A percentile compares a stretch with the other conserved stretches of the same genome.
Conservation (phyloP, 176 grass and related monocot genomes). For the Secale cereale region DNA sequence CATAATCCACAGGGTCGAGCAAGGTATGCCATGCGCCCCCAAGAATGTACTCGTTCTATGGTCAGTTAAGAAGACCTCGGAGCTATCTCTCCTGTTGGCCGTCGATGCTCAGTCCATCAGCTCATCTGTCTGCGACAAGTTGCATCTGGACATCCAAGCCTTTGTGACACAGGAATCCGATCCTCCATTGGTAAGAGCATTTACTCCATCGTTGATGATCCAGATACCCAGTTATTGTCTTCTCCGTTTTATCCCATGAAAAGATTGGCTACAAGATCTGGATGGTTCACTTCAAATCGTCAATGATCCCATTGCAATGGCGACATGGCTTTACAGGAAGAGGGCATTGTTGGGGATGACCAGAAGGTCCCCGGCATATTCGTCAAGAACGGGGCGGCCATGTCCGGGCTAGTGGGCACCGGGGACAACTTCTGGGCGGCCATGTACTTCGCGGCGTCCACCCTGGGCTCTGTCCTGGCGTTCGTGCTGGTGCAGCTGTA, state of each 20-base stretch:
- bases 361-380: conserved; percentile 48
- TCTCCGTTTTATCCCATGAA: not conserved
- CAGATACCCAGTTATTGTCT: not conserved
- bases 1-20: conserved; percentile 69
- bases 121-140: conserved; percentile 46
- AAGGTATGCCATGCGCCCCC: conserved; percentile 63
- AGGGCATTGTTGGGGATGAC: conserved; percentile 47
- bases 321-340: conserved; percentile 51
- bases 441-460: conserved; percentile 70
- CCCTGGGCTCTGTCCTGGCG: conserved; percentile 61
- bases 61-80: conserved; percentile 86
- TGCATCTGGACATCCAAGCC: conserved; percentile 78
- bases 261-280: conserved; percentile 1
- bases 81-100: conserved; percentile 78
- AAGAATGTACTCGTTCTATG: conserved; percentile 85
- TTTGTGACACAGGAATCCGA: conserved; percentile 81
- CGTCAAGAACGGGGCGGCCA: conserved; percentile 55
- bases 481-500: conserved; percentile 63
- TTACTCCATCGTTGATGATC: not conserved
- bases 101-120: conserved; percentile 60
- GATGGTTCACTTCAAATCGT: not conserved
- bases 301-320: conserved; percentile 13
- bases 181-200: conserved; percentile 56
- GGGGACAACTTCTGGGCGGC: conserved; percentile 77
- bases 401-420: conserved; percentile 89